Percentiles rank a stretch among this genome's conserved stretches.
These are phyloP conservation scores for Gynochthodes officinalis DNA, from an alignment of 257 asterid genomes.

Conservation along the genomic window DNA sequence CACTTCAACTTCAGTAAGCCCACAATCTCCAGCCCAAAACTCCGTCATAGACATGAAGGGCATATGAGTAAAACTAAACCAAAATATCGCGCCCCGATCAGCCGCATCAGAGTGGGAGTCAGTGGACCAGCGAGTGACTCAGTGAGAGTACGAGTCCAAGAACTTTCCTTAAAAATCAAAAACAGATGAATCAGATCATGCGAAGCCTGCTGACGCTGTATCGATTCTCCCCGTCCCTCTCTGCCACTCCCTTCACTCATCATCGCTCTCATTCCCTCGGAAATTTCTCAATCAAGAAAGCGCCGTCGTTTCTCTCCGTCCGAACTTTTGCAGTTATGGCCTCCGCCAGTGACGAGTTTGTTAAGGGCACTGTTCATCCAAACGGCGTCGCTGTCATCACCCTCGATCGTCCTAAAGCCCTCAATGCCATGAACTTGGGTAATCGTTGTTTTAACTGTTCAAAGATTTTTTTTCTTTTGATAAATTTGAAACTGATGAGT, in stretches of 20 bases:
- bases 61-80: neutral
- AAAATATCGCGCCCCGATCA: neutral
- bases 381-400: conserved; percentile 86
- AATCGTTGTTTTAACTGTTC: no score
- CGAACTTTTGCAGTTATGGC: conserved; percentile 55
- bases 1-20: no score
- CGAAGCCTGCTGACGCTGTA: conserved; percentile 12
- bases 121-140: no score
- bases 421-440: conserved; percentile 95
- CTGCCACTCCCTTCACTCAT: neutral
- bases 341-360: conserved; percentile 59
- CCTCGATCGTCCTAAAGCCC: conserved; percentile 95
- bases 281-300: neutral
- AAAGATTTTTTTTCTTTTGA: no score
- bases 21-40: no score
- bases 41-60: no score
- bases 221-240: no score
- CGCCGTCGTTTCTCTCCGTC: conserved; percentile 15
- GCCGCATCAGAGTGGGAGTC: neutral
- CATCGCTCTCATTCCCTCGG: neutral
- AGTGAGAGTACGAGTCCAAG: neutral
- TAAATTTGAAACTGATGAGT: no score
- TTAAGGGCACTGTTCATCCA: conserved; percentile 67
- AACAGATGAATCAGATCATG: neutral
- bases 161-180: neutral